Evolutionary conservation across 108 stramenopile species (phyloP).

Genomic region (Ochromonas danica): DNA sequence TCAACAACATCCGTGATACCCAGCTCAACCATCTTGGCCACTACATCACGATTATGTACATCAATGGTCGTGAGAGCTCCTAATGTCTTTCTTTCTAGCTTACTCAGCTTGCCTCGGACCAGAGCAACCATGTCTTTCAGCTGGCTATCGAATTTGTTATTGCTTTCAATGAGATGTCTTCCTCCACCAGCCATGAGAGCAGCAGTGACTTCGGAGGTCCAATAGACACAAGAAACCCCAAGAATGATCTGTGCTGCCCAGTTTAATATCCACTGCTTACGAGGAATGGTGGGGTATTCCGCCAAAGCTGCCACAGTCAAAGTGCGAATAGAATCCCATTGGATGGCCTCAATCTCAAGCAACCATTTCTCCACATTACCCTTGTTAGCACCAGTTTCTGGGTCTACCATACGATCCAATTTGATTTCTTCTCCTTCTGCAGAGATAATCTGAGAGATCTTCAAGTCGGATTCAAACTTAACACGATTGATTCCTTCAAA

Average conservation of each 20-base stretch:
- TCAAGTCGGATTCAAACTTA: conserved; percentile 58
- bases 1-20: conserved; percentile 45
- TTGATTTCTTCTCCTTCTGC: conserved; percentile 61
- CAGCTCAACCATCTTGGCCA: conserved; percentile 48
- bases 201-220: conserved; percentile 59
- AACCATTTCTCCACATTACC: conserved; percentile 69
- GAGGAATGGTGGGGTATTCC: conserved; percentile 55
- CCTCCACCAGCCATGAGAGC: conserved; percentile 46
- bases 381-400: conserved; percentile 62
- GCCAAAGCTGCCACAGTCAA: conserved; percentile 52
- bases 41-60: conserved; percentile 65
- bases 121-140: conserved; percentile 59
- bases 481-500: conserved; percentile 67
- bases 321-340: conserved; percentile 61
- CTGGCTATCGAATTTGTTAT: conserved; percentile 47
- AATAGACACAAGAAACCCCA: conserved; percentile 58
- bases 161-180: conserved; percentile 41
- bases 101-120: conserved; percentile 62
- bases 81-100: conserved; percentile 61
- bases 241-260: conserved; percentile 69
- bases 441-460: conserved; percentile 62
- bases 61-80: conserved; percentile 66
- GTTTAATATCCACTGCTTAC: conserved; percentile 59
- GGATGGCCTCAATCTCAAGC: conserved; percentile 56
- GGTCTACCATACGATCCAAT: conserved; percentile 57